Percentiles rank a stretch among this genome's conserved stretches.
These are phyloP conservation scores for Telopea speciosissima DNA, from an alignment of 177 flowering plant genomes.

Conservation along the genomic window DNA sequence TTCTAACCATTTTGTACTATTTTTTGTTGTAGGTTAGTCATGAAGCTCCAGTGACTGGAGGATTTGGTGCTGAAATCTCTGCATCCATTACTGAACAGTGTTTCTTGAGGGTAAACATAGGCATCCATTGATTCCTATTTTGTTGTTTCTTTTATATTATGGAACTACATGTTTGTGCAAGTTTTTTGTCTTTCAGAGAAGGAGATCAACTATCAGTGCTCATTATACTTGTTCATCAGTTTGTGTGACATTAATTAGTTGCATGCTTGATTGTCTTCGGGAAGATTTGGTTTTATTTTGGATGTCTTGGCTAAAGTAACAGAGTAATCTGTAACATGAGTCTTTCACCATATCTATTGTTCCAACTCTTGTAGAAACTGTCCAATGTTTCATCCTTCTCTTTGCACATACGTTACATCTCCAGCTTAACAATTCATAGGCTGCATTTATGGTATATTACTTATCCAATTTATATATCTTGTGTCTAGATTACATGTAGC, in stretches of 20 bases:
- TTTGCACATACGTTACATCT: background rate
- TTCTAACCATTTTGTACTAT: background rate
- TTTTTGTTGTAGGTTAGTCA: constrained; percentile 69
- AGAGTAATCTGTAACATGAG: background rate
- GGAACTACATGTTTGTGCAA: background rate
- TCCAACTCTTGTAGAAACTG: background rate
- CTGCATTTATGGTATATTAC: too few relatives aligned
- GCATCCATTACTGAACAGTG: constrained; percentile 89
- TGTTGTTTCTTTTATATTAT: background rate
- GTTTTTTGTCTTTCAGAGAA: background rate
- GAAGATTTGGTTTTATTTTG: background rate
- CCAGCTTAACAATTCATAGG: too few relatives aligned
- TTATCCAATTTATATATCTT: too few relatives aligned
- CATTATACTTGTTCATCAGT: background rate
- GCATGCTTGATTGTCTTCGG: background rate
- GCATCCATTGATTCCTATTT: background rate
- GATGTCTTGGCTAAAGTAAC: background rate
- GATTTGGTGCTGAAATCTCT: constrained; percentile 96
- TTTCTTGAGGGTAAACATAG: constrained; percentile 61
- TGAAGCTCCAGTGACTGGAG: constrained; percentile 98
- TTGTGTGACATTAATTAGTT: background rate
- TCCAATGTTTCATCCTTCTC: background rate
- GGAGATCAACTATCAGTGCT: background rate
- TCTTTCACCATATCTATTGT: background rate
- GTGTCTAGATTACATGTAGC: background rate